Evolutionary conservation across 2,329 filamentous ascomycete genomes (phyloP).

Genomic region (Hortaea sp.): DNA sequence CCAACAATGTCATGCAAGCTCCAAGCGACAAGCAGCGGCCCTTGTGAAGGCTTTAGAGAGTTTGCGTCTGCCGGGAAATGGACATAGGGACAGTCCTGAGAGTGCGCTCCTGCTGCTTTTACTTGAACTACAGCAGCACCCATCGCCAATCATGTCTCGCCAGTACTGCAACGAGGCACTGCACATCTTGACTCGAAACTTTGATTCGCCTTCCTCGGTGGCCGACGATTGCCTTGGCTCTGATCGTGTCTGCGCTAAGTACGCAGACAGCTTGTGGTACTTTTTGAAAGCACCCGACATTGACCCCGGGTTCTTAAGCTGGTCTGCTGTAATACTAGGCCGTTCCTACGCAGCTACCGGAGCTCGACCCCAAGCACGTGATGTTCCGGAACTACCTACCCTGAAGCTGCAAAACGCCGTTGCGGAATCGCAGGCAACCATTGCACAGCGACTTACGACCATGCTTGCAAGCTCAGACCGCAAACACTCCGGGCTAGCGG

Average conservation of each 20-base stretch:
- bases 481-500: conserved; percentile 34
- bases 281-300: conserved; percentile 12
- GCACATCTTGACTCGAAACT: conserved; percentile 63
- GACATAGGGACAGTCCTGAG: conserved; percentile 60
- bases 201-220: conserved; percentile 50
- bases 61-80: conserved; percentile 59
- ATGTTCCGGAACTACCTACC: not conserved
- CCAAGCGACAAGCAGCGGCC: not conserved
- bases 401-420: conserved; percentile 1
- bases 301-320: conserved; percentile 43
- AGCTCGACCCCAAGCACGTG: conserved; percentile 5
- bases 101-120: conserved; percentile 71
- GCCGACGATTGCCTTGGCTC: conserved; percentile 58
- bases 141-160: conserved; percentile 56
- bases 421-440: conserved; percentile 21
- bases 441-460: conserved; percentile 26
- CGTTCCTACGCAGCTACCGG: conserved; percentile 58
- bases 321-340: conserved; percentile 78
- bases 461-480: conserved; percentile 20
- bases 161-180: conserved; percentile 62
- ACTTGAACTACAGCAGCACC: conserved; percentile 58
- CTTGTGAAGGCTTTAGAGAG: conserved; percentile 23
- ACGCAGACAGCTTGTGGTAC: conserved; percentile 15
- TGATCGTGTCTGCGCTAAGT: conserved; percentile 50
- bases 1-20: conserved; percentile 38